phyloP scores from a whole-genome alignment of 2,329 filamentous ascomycete genomes.

The Lomentospora prolificans region DNA sequence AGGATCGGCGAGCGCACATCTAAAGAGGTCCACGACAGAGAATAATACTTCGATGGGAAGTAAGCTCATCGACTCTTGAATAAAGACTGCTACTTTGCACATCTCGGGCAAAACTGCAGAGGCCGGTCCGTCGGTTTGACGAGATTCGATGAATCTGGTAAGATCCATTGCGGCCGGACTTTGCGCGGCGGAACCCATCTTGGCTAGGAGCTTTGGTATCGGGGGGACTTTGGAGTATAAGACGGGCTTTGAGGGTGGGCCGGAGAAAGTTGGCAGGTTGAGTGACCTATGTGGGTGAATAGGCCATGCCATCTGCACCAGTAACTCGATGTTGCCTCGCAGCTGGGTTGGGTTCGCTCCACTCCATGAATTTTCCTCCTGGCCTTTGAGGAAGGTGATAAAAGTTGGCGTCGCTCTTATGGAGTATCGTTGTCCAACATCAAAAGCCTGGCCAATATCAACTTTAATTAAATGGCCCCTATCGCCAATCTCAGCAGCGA shows the following conservation, averaged over 20 bases:
- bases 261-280: slow-evolving; percentile 59
- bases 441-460: slow-evolving; percentile 59
- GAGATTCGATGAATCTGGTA: slow-evolving; percentile 59
- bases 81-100: slow-evolving; percentile 48
- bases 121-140: slow-evolving; percentile 45
- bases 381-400: slow-evolving; percentile 68
- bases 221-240: slow-evolving; percentile 72
- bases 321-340: slow-evolving; percentile 59
- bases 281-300: slow-evolving; percentile 66
- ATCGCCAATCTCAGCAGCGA: slow-evolving; percentile 62
- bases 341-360: slow-evolving; percentile 63
- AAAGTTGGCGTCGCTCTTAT: slow-evolving; percentile 81
- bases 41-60: slow-evolving; percentile 62
- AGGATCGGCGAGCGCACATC: slow-evolving; percentile 66
- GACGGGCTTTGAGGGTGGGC: slow-evolving; percentile 54
- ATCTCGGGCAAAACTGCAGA: slow-evolving; percentile 65
- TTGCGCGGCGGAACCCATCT: slow-evolving; percentile 55
- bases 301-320: slow-evolving; percentile 67
- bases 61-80: slow-evolving; percentile 43
- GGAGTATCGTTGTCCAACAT: slow-evolving; percentile 53
- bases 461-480: slow-evolving; percentile 71
- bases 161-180: slow-evolving; percentile 52
- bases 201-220: slow-evolving; percentile 68
- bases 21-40: slow-evolving; percentile 73
- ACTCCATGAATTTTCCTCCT: slow-evolving; percentile 70